Evolutionary conservation across 2,329 filamentous ascomycete species (phyloP), one percentile per base, ranked within the genome.

Genomic region (Trichoderma simmonsii): DNA sequence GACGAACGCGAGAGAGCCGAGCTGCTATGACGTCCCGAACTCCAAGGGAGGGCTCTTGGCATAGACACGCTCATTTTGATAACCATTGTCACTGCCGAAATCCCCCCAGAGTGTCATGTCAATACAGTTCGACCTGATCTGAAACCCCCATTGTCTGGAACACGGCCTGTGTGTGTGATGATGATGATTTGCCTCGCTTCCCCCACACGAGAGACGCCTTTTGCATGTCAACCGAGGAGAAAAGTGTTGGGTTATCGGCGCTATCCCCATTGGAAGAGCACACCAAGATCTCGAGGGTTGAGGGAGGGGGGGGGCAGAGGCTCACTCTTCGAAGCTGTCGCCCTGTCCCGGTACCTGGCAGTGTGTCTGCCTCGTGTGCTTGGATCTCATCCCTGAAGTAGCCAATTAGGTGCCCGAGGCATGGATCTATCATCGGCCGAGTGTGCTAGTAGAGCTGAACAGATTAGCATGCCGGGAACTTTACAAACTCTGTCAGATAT

Each of bases 401-500:
- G 21, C 36, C 39, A 62, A 54, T 70, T 36, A 62, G 21, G 39
- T 24, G 9, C 14, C 32, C 30, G 26, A 21, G 28, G 57, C 39
- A 70, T 62, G 30, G 14, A 61, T 24, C 30, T 62, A 34, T 61
- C 57, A 28, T 24, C 56, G 28, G 26, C 21, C 57, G 14, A 34
- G 43, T 28, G 39, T 36, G 28, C 43, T 51, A 62, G 67, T 14
- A 56, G 68, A 64, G 32, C 60, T 67, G 63, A 66, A 43, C 18
- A n/a, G 39, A 51, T 57, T 28, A 54, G 14, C 39, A 54, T 12
- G 51, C 28, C 34, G 68, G 28, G 51, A 34, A 67, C 18, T 30
- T 24, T 34, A 6, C 24, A 39, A 57, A 24, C 60, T 64, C 61
- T 71, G 68, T 71, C 60, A 71, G 34, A 71, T 71, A 64, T 71